Percentiles rank a stretch among this genome's conserved stretches.
Evolutionary conservation across 2,329 filamentous ascomycete species (phyloP).

Genomic region (Fusarium continuum): DNA sequence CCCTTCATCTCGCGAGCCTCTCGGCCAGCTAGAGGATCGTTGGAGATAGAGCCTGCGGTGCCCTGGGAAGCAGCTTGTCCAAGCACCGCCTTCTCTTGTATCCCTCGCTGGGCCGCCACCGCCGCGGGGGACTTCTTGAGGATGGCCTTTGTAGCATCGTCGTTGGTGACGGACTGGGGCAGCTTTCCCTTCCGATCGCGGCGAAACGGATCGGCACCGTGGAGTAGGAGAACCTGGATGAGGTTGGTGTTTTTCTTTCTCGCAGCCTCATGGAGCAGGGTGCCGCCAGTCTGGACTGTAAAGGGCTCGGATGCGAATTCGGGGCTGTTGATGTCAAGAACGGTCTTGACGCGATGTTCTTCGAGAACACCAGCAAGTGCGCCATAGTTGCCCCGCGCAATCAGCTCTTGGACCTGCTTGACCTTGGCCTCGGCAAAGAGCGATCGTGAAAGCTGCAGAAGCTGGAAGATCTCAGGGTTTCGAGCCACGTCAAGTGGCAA

Average conservation of each 20-base stretch:
- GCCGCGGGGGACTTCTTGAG: slow-evolving; percentile 95
- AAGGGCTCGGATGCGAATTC: slow-evolving; percentile 84
- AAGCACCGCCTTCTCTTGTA: slow-evolving; percentile 96
- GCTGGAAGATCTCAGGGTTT: slow-evolving; percentile 94
- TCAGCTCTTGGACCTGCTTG: slow-evolving; percentile 82
- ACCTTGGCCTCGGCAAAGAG: slow-evolving; percentile 89
- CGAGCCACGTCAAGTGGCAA: slow-evolving; percentile 88
- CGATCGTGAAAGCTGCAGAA: slow-evolving; percentile 88
- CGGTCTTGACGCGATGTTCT: slow-evolving; percentile 84
- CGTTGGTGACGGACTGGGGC: slow-evolving; percentile 94
- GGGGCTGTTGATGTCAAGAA: slow-evolving; percentile 90
- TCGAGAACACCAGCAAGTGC: slow-evolving; percentile 81
- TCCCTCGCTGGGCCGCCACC: slow-evolving; percentile 90
- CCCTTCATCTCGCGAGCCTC: slow-evolving; percentile 98
- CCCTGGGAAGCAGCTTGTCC: slow-evolving; percentile 73
- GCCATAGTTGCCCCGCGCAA: slow-evolving; percentile 78
- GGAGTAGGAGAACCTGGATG: slow-evolving; percentile 88
- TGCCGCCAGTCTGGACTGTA: slow-evolving; percentile 86
- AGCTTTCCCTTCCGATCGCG: slow-evolving; percentile 95
- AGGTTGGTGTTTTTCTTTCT: slow-evolving; percentile 86
- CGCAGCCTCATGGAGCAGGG: slow-evolving; percentile 91
- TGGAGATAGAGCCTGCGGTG: slow-evolving; percentile 60
- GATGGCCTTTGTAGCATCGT: slow-evolving; percentile 87
- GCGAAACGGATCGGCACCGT: slow-evolving; percentile 95
- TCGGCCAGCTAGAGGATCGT: slow-evolving; percentile 75